These are phyloP conservation scores for Parastagonospora nodorum DNA, from an alignment of 2,329 filamentous ascomycete species.

Conservation along the genomic window DNA sequence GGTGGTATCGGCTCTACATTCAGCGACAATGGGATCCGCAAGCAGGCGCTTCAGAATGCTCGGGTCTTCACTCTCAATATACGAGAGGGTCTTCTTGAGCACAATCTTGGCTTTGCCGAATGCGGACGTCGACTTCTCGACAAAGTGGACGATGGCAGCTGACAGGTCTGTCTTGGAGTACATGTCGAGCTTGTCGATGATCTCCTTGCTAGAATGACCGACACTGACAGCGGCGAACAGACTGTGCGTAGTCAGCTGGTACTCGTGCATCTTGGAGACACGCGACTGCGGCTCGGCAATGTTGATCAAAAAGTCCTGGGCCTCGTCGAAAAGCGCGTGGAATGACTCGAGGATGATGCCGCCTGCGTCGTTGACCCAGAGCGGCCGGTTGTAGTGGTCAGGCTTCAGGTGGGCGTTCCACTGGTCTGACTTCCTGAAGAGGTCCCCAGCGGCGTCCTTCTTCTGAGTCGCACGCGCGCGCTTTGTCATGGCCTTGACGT, in stretches of 20 bases:
- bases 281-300: slow-evolving; percentile 92
- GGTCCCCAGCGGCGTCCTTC: slow-evolving; percentile 59
- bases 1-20: slow-evolving; percentile 73
- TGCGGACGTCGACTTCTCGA: slow-evolving; percentile 80
- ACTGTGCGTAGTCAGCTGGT: slow-evolving; percentile 87
- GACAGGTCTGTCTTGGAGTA: slow-evolving; percentile 89
- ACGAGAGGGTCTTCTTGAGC: slow-evolving; percentile 91
- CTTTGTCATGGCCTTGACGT: slow-evolving; percentile 42
- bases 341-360: slow-evolving; percentile 94
- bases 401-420: slow-evolving; percentile 81
- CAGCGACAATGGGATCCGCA: slow-evolving; percentile 80
- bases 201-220: slow-evolving; percentile 86
- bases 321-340: slow-evolving; percentile 81
- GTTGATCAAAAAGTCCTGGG: slow-evolving; percentile 93
- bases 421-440: slow-evolving; percentile 73
- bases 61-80: slow-evolving; percentile 88
- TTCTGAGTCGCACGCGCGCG: slow-evolving; percentile 26
- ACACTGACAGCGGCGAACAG: slow-evolving; percentile 95
- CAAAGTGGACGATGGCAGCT: slow-evolving; percentile 78
- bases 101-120: slow-evolving; percentile 97
- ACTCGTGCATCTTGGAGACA: slow-evolving; percentile 91
- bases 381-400: slow-evolving; percentile 85
- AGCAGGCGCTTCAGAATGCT: slow-evolving; percentile 85
- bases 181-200: slow-evolving; percentile 84
- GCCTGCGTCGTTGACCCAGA: slow-evolving; percentile 90